Evolutionary conservation across 2,329 filamentous ascomycete genomes (phyloP).

Genomic region (Claviceps spartinae): DNA sequence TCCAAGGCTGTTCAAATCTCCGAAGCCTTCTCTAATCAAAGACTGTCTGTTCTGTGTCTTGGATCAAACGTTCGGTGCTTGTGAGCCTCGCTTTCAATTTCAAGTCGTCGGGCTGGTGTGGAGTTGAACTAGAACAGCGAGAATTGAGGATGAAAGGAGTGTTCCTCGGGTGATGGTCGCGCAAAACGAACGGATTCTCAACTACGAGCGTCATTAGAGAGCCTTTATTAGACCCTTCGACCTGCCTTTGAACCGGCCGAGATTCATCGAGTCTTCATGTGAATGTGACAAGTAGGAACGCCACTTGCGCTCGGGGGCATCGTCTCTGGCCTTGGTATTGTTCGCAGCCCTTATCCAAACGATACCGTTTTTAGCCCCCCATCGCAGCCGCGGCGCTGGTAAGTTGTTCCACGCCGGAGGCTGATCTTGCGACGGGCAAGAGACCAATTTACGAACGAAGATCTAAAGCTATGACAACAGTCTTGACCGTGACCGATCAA

Average conservation of each 20-base stretch:
- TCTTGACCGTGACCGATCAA: not conserved
- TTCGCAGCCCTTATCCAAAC: not conserved
- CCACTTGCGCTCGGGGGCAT: not conserved
- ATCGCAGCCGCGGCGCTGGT: not conserved
- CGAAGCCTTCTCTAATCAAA: too few species aligned
- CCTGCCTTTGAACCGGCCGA: too few species aligned
- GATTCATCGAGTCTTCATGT: not conserved
- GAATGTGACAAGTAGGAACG: not conserved
- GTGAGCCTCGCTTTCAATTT: too few species aligned
- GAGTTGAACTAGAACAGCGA: too few species aligned
- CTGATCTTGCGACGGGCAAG: not conserved
- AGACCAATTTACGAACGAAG: not conserved
- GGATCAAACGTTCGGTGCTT: too few species aligned
- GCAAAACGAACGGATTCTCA: too few species aligned
- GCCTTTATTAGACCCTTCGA: too few species aligned
- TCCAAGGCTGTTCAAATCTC: too few species aligned
- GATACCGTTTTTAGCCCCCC: not conserved
- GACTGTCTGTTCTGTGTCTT: too few species aligned
- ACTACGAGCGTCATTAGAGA: not conserved
- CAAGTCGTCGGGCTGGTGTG: too few species aligned
- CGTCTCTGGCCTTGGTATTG: not conserved
- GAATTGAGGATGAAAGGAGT: too few species aligned
- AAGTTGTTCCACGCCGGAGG: not conserved
- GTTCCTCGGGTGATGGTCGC: too few species aligned
- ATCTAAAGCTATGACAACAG: not conserved